Evolutionary conservation across 2,329 filamentous ascomycete genomes (phyloP), one percentile per base, ranked within the genome.

Genomic region (Aspergillus floridensis): DNA sequence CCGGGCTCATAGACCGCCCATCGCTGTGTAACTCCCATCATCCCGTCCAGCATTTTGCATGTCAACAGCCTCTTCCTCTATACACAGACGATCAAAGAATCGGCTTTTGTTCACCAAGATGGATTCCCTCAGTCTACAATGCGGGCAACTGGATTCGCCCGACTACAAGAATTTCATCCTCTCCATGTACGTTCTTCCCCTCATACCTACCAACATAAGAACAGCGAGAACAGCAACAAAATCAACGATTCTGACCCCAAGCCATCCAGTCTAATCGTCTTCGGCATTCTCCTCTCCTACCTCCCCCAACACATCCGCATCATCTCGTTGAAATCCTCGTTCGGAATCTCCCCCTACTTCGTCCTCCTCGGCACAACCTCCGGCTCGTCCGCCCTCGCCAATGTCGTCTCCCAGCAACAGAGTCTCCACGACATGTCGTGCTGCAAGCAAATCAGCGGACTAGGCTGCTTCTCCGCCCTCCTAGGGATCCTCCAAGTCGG

Each of bases 281-380:
- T 96, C 67, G 93, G 93, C 59, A 93, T 98, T 68, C 82, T 97
- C 62, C 79, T 96, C 59, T 98, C 93, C 35, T 99, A 99, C 79
- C 84, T 98, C 2, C 95, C 95, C 0, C 95, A 99, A 74, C 93
- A 98, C 77, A 85, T 89, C 74, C 92, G 95, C 70, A 98, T 99
- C 77, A 91, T 96, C 66, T 82, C 85, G 46, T 86, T 92, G 57
- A 86, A 88, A 62, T 95, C 91, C 14, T 96, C 93, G 22, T 93
- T 96, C 74, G 95, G 95, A 63, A 93, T 99, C 63, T 97, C 93
- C 31, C 93, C 95, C 8, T 95, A 93, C 76, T 99, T 96, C 72
- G 88, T 99, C 64, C 85, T 98, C 2, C 86, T 99, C n/a, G 95
- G 95, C 61, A 91, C 90, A 26, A 93, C 93, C 1, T 96, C 92